Base-by-base conservation (phyloP, 768 basidiomycete genomes). In the Gloeostereum incarnatum region DNA sequence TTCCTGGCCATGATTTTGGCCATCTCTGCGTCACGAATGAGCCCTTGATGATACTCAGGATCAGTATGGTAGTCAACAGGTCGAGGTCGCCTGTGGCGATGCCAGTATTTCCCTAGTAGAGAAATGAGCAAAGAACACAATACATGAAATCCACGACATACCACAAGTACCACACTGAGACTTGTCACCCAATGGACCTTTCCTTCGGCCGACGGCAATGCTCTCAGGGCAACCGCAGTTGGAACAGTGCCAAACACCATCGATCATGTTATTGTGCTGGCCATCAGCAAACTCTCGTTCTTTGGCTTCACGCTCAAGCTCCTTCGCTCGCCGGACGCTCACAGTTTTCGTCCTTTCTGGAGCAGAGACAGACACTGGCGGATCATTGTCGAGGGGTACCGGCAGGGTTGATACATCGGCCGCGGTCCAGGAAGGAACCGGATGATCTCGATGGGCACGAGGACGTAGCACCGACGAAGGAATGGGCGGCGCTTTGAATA, bases 231-330 rank as follows among this genome's bases (percentile, higher is more conserved):
- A 86, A 4, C 92, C 92, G 49, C 89, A 96, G 52, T 91, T 94
- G 14, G 88, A 90, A 54, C 92, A 97, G 60, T 91, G 88, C 92
- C 92, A 96, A 3, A 86, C 69, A 1, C 87, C 89, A 47, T 91
- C 66, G 53, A 91, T 82, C 49, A 75, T 68, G 53, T 89, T 86
- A 26, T 80, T 69, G 50, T 86, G 86, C 52, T 87, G 84, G 6
- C 85, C 82, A 49, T 89, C 81, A 27, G 78, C 79, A 52, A 79
- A 86, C 57, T 86, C 86, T 52, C 69, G 80, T 56, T 86, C 83
- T 56, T 88, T 89, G 16, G 87, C 85, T 51, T 87, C 84, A 23
- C 81, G 62, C 59, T 87, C 86, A 10, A 76, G 65, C 55, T 88
- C 87, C 59, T 81, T 83, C 17, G 67, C 69, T 26, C 76, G 64